These are phyloP conservation scores for Elaeis guineensis DNA, from an alignment of 176 grass and related monocot genomes.

Conservation along the genomic window DNA sequence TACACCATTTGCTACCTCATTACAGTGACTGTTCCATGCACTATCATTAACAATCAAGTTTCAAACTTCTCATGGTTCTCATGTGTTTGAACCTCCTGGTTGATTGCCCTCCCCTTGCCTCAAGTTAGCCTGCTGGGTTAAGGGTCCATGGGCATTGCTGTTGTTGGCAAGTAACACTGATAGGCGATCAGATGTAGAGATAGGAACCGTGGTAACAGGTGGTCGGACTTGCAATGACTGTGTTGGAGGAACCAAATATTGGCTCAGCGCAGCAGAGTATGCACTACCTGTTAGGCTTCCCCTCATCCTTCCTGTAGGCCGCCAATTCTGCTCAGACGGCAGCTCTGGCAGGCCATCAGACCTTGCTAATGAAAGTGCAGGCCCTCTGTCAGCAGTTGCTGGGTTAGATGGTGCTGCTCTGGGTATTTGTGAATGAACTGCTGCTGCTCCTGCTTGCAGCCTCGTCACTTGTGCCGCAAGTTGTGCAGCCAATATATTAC, in stretches of 20 bases:
- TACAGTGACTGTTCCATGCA: too few relatives aligned
- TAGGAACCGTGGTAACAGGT: neutral
- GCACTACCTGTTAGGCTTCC: slow-evolving; percentile 79
- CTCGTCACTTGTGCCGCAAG: neutral
- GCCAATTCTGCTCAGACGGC: slow-evolving; percentile 58
- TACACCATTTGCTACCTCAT: too few relatives aligned
- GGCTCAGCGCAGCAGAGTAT: slow-evolving; percentile 46
- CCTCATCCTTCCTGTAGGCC: slow-evolving; percentile 64
- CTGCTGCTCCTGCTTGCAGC: neutral
- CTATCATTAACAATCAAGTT: too few relatives aligned
- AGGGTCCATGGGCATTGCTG: too few relatives aligned
- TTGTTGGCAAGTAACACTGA: too few relatives aligned
- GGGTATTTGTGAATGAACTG: neutral
- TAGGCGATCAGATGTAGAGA: too few relatives aligned
- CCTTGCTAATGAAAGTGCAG: slow-evolving; percentile 6
- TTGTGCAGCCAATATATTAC: neutral
- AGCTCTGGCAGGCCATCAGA: slow-evolving; percentile 17
- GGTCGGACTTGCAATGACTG: slow-evolving; percentile 10
- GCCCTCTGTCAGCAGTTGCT: neutral
- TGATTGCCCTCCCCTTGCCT: too few relatives aligned
- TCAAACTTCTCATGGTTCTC: too few relatives aligned
- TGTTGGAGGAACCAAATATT: slow-evolving; percentile 27
- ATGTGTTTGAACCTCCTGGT: too few relatives aligned
- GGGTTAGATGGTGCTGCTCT: slow-evolving; percentile 1
- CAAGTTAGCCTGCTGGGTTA: too few relatives aligned